Conservation (phyloP, 2,329 filamentous ascomycete species). For the Scytalidium sp. region DNA sequence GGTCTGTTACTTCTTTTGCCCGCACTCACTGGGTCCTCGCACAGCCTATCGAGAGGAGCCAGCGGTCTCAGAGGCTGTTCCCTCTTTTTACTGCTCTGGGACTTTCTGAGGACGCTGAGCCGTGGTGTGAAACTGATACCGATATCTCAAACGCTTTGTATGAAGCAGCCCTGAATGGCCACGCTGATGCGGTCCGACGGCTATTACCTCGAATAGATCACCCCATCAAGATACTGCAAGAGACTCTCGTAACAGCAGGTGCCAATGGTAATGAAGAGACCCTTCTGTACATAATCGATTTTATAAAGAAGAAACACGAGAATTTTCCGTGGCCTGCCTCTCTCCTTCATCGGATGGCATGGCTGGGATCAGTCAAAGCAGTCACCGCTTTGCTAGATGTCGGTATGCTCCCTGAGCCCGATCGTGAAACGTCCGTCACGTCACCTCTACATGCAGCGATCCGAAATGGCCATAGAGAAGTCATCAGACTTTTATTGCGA, state of each 20-base stretch:
- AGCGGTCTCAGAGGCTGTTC: neutral
- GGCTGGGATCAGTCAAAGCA: neutral
- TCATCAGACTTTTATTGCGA: conserved; percentile 11
- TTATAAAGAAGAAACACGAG: neutral
- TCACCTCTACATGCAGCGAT: conserved; percentile 19
- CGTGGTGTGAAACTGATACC: neutral
- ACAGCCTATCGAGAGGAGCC: neutral
- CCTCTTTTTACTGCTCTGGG: neutral
- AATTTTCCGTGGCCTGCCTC: neutral
- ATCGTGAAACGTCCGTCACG: neutral
- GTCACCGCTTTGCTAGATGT: neutral
- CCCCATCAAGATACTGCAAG: neutral
- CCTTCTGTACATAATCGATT: neutral
- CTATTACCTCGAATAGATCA: neutral
- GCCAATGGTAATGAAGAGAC: neutral
- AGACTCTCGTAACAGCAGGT: neutral
- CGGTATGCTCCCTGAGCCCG: neutral
- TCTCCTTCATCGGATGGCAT: neutral
- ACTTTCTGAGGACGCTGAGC: neutral
- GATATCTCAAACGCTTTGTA: neutral
- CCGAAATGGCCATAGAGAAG: conserved; percentile 8
- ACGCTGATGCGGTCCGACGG: neutral
- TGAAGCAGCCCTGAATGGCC: neutral
- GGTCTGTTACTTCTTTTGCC: neutral
- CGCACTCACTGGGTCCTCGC: neutral